Evolutionary conservation across 495 filamentous ascomycete species (phyloP), one percentile per base, ranked within the genome.

Genomic region (Talaromyces thailandensis): DNA sequence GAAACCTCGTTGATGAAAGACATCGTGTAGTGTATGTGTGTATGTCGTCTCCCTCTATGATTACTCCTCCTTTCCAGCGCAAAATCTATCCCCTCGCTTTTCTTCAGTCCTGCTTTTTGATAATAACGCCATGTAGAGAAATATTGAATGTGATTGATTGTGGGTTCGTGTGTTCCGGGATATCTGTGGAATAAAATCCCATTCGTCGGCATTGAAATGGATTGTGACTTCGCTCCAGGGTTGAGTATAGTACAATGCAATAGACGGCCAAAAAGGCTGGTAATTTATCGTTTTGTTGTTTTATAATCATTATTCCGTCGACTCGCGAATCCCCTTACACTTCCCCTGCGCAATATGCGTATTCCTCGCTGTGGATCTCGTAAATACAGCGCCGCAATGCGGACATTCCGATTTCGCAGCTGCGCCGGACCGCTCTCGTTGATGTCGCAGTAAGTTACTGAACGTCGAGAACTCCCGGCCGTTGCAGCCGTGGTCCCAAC

Each of bases 401-500:
- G 90, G 91, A 65, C 92, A 96, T 48, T 86, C 85, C 14, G 91
- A 90, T 72, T 96, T 96, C 9, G 88, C 77, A 37, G 93, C 91
- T 18, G 89, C 90, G 8, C 92, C 92, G 1, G 90, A 93, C 70
- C 94, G 96, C 71, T 96, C 92, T n/a, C 92, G 84, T 69, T 96
- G 92, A 69, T 96, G 92, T 40, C 92, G 82, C 5, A 96, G 80
- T 0, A 96, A 82, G 71, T 96, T 96, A 84, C 91, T 95, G 70
- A 96, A 96, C 12, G 92, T 96, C 2, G 91, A 95, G 70, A 96
- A 96, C 67, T 94, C 88, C 16, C 92, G 86, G 28, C 92, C 92
- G 68, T 96, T 95, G 80, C 92, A 96, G 8, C 92, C 92, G 66
- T 96, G 92, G 55, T 96, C 92, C 90, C 90, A 96, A 74, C 92